phyloP scores from a whole-genome alignment of 306 rosid genomes.

The Hippophae gyantsensis region DNA sequence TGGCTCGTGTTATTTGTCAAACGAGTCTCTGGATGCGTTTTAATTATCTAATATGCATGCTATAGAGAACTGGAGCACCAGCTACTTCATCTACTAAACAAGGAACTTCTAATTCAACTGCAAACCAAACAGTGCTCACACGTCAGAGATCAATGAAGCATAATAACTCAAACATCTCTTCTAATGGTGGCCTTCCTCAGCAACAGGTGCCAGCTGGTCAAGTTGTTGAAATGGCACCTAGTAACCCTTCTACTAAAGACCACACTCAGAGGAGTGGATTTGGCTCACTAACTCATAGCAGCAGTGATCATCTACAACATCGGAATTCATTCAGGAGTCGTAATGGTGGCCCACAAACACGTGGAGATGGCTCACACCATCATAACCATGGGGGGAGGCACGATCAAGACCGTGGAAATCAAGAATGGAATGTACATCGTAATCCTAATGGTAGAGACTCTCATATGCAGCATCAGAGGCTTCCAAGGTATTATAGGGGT shows the following conservation, averaged over 20 bases:
- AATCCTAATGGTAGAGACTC: conserved; percentile 45
- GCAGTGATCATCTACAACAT: conserved; percentile 49
- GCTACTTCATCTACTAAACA: conserved; percentile 43
- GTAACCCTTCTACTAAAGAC: conserved; percentile 40
- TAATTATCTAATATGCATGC: conserved; percentile 18
- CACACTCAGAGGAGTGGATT: conserved; percentile 44
- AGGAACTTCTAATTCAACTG: conserved; percentile 19
- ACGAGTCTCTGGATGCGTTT: conserved; percentile 14
- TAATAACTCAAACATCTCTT: conserved; percentile 32
- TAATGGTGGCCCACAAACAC: conserved; percentile 50
- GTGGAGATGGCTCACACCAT: conserved; percentile 64
- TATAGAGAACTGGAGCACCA: conserved; percentile 43
- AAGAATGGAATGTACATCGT: conserved; percentile 58
- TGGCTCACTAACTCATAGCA: conserved; percentile 36
- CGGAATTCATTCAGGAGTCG: conserved; percentile 48
- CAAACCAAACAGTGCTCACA: conserved; percentile 29
- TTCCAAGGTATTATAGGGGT: conserved; percentile 37
- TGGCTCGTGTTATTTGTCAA: conserved; percentile 1
- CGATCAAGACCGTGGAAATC: conserved; percentile 69
- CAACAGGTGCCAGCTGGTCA: conserved; percentile 35
- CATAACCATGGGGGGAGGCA: conserved; percentile 54
- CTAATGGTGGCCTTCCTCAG: conserved; percentile 41
- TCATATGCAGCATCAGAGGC: conserved; percentile 42
- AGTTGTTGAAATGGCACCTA: conserved; percentile 28
- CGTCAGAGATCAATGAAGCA: conserved; percentile 43